Conservation (phyloP, 345 rosid genomes). For the Conringia planisiliqua region DNA sequence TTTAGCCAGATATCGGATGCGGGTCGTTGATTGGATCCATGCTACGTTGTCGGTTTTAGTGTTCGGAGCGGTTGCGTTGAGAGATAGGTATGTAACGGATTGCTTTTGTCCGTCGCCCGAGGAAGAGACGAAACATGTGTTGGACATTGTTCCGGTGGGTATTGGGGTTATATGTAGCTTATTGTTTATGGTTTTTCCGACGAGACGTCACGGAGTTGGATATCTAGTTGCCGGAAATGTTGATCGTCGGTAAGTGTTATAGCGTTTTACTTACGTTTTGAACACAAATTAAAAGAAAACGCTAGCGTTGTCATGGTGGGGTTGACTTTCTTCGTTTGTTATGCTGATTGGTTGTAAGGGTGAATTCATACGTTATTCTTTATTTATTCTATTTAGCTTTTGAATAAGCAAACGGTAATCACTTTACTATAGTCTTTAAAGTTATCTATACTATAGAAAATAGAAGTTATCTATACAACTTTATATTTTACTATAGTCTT, state of each 20-base stretch:
- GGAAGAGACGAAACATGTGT: slow-evolving; percentile 51
- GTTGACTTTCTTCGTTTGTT: slow-evolving; percentile 15
- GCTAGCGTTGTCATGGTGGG: background rate
- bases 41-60: slow-evolving; percentile 58
- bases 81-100: slow-evolving; percentile 59
- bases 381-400: background rate
- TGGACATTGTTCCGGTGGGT: slow-evolving; percentile 66
- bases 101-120: slow-evolving; percentile 66
- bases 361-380: background rate
- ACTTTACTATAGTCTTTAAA: too few relatives aligned
- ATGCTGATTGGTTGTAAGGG: background rate
- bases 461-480: too few relatives aligned
- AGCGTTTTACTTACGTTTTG: background rate
- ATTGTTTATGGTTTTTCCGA: slow-evolving; percentile 69
- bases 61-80: slow-evolving; percentile 64
- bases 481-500: too few relatives aligned
- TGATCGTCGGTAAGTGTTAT: slow-evolving; percentile 11
- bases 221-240: slow-evolving; percentile 51
- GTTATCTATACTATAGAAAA: too few relatives aligned
- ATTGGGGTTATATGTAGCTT: slow-evolving; percentile 70
- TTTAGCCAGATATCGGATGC: slow-evolving; percentile 45
- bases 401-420: slow-evolving; percentile 6
- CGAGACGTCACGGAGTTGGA: slow-evolving; percentile 87
- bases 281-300: background rate
- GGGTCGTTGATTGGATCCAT: slow-evolving; percentile 62